phyloP scores from a whole-genome alignment of 176 grass and related monocot genomes.

The Raddia distichophylla region DNA sequence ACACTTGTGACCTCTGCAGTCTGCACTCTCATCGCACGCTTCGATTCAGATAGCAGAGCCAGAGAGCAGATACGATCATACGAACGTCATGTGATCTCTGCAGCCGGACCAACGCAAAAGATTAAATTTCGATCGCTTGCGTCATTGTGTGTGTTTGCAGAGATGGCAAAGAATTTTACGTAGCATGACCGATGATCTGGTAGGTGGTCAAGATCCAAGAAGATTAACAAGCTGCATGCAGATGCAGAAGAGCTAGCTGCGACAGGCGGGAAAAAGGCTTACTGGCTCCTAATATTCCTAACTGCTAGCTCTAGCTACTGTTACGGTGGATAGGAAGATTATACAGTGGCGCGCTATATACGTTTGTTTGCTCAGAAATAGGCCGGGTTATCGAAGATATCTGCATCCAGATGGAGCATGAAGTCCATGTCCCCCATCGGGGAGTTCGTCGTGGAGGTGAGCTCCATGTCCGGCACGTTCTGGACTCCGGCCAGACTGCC shows the following conservation, averaged over 20 bases:
- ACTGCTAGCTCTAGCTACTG: neutral
- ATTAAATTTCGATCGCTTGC: neutral
- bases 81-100: neutral
- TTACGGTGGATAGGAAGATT: neutral
- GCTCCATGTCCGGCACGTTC: slow-evolving; percentile 44
- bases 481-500: neutral
- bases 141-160: neutral
- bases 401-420: slow-evolving; percentile 49
- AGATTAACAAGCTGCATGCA: neutral
- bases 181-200: neutral
- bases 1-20: neutral
- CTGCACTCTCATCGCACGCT: neutral
- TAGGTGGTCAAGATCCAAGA: neutral
- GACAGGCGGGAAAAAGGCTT: neutral
- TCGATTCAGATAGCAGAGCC: neutral
- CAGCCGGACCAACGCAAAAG: neutral
- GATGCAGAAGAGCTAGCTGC: neutral
- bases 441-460: slow-evolving; percentile 32
- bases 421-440: slow-evolving; percentile 52
- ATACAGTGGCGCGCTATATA: neutral
- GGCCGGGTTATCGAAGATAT: slow-evolving; percentile 47
- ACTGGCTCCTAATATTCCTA: neutral
- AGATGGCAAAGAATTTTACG: neutral
- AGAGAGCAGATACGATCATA: no score
- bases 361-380: slow-evolving; percentile 33